These are phyloP conservation scores for Daldinia bambusicola DNA, from an alignment of 495 filamentous ascomycete species.

Conservation along the genomic window DNA sequence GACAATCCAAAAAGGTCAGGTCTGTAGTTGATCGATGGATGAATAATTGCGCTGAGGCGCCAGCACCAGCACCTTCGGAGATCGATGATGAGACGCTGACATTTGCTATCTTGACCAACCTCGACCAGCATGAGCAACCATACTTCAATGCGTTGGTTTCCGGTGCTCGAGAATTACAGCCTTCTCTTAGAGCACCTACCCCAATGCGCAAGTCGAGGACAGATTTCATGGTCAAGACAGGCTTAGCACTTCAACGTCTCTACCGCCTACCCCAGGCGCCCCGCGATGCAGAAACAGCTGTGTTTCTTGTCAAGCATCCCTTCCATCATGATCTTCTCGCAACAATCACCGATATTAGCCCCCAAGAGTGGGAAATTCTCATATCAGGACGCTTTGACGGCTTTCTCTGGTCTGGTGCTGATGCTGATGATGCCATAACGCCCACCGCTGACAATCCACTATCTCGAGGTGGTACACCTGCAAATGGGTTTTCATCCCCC, in stretches of 20 bases:
- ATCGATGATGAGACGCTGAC: slow-evolving; percentile 92
- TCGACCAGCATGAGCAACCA: slow-evolving; percentile 76
- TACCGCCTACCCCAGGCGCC: slow-evolving; percentile 78
- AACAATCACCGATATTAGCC: slow-evolving; percentile 85
- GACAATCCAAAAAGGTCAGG: slow-evolving; percentile 87
- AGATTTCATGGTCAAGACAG: slow-evolving; percentile 74
- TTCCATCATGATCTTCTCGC: slow-evolving; percentile 84
- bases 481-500: slow-evolving; percentile 56
- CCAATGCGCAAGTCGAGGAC: slow-evolving; percentile 67
- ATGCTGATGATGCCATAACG: slow-evolving; percentile 62
- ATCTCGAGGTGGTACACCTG: slow-evolving; percentile 67
- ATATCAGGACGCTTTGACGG: slow-evolving; percentile 96
- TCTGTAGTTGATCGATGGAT: slow-evolving; percentile 88
- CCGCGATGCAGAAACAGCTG: slow-evolving; percentile 83
- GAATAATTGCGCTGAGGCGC: slow-evolving; percentile 73
- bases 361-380: slow-evolving; percentile 95
- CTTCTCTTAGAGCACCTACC: slow-evolving; percentile 65
- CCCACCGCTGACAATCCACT: slow-evolving; percentile 52
- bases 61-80: slow-evolving; percentile 79
- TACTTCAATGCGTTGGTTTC: slow-evolving; percentile 81
- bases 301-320: slow-evolving; percentile 89
- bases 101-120: slow-evolving; percentile 91
- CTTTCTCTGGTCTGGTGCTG: slow-evolving; percentile 94
- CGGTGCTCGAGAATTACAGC: slow-evolving; percentile 69
- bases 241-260: slow-evolving; percentile 81